Conservation (phyloP, 1,139 yeast genomes). For the Candida frijolesensis region DNA sequence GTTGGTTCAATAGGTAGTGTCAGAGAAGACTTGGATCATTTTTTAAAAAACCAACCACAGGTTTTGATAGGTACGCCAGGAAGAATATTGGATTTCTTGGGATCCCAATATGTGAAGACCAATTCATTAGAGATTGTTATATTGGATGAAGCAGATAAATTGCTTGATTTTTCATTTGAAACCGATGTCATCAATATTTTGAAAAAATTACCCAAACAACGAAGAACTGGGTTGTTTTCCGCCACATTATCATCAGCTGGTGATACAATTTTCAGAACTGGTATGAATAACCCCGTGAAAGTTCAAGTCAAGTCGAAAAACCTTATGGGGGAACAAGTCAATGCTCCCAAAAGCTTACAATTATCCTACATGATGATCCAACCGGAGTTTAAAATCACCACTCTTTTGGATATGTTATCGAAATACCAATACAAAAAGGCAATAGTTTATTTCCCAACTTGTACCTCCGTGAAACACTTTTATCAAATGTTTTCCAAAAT, state of each 20-base stretch:
- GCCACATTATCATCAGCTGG: slow-evolving; percentile 90
- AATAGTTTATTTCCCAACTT: slow-evolving; percentile 91
- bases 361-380: slow-evolving; percentile 63
- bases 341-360: slow-evolving; percentile 65
- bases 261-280: slow-evolving; percentile 66
- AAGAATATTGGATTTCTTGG: slow-evolving; percentile 72
- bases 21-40: slow-evolving; percentile 71
- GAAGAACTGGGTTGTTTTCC: slow-evolving; percentile 90
- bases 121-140: slow-evolving; percentile 71
- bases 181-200: slow-evolving; percentile 69
- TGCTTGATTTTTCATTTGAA: slow-evolving; percentile 78
- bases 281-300: slow-evolving; percentile 88
- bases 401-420: slow-evolving; percentile 55
- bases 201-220: slow-evolving; percentile 76
- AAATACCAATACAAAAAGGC: slow-evolving; percentile 67
- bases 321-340: slow-evolving; percentile 13
- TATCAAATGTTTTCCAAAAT: slow-evolving; percentile 53
- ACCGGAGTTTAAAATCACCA: slow-evolving; percentile 62
- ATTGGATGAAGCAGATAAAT: slow-evolving; percentile 90
- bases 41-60: slow-evolving; percentile 59
- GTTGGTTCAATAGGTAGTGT: slow-evolving; percentile 78
- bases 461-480: slow-evolving; percentile 77
- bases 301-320: slow-evolving; percentile 65
- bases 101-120: slow-evolving; percentile 50
- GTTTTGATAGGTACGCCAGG: slow-evolving; percentile 94